Evolutionary conservation across 306 rosid species (phyloP), one percentile per base, ranked within the genome.

Genomic region (Fragaria ananassa): DNA sequence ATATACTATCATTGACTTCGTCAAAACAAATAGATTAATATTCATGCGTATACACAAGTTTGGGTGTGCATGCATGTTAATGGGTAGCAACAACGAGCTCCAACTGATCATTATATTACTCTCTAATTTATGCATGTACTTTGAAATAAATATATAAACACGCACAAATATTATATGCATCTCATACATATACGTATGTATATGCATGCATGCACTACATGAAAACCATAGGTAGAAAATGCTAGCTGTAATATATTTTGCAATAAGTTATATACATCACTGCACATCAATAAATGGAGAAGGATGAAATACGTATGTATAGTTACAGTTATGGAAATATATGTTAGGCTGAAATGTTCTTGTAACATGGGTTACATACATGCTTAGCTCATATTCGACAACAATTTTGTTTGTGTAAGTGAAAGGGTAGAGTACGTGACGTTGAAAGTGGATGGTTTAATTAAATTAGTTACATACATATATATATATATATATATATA

Each of bases 311-410:
- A 31, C 35, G 35, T 31, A 37, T 6, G 8, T 37, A 37, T 37
- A 4, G 41, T 37, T 37, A 37, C 41, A 37, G 41, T 37, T 37
- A 37, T 37, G 41, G 8, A 37, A 4, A 37, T 37, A 37, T 6
- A 17, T 4, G 9, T 51, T 51, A 18, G 57, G 57, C 9, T 1
- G 23, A 51, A 15, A 17, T 5, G 9, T 56, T 21, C 5, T 23
- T n/a, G 29, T 8, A n/a, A 50, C 63, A 37, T 71, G 62, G 75
- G 31, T 18, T 29, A 71, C 75, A 50, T 71, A 70, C 19, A 49
- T 51, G 74, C 74, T 70, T 19, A 35, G 45, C 58, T 70, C 60
- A 31, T 51, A 29, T 69, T 9, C 41, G 19, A 21, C 1, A 37
- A 53, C n/a, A n/a, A 5, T 53, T 6, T 53, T 53, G 34, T 57